phyloP scores from a whole-genome alignment of 179 eudicot species.

The Spinacia oleracea region DNA sequence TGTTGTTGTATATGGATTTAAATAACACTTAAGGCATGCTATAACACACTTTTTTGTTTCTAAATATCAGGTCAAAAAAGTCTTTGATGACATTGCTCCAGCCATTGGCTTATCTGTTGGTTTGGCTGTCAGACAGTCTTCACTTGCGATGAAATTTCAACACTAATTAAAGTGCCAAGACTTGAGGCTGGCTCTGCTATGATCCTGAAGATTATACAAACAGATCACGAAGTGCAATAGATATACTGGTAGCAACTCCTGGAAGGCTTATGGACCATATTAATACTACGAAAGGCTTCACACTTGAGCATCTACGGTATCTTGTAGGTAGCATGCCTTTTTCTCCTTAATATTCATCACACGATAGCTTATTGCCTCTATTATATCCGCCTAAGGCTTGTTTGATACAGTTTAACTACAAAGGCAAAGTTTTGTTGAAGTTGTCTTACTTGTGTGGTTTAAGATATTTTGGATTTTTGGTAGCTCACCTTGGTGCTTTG shows the following conservation, averaged over 20 bases:
- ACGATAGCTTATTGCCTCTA: background rate
- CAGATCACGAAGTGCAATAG: conserved; percentile 67
- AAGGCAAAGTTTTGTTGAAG: background rate
- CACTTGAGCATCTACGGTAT: conserved; percentile 84
- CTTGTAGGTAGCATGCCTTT: conserved; percentile 55
- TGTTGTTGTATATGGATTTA: background rate
- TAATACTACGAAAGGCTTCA: conserved; percentile 82
- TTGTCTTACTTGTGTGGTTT: background rate
- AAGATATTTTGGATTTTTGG: background rate
- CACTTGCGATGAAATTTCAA: conserved; percentile 83
- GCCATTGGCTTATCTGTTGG: conserved; percentile 95
- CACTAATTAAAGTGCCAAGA: conserved; percentile 63
- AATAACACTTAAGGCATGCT: background rate
- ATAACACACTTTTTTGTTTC: background rate
- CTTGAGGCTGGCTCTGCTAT: conserved; percentile 63
- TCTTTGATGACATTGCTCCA: conserved; percentile 82
- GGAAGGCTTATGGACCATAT: conserved; percentile 99
- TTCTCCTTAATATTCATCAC: background rate
- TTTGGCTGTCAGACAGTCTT: conserved; percentile 95
- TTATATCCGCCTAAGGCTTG: background rate
- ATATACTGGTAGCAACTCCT: conserved; percentile 96
- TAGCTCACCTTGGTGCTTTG: background rate
- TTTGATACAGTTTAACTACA: background rate
- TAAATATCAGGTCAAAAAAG: conserved; percentile 77
- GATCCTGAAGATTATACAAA: conserved; percentile 58